phyloP scores from a whole-genome alignment of 768 basidiomycete species.

The Amanita polypyramis region DNA sequence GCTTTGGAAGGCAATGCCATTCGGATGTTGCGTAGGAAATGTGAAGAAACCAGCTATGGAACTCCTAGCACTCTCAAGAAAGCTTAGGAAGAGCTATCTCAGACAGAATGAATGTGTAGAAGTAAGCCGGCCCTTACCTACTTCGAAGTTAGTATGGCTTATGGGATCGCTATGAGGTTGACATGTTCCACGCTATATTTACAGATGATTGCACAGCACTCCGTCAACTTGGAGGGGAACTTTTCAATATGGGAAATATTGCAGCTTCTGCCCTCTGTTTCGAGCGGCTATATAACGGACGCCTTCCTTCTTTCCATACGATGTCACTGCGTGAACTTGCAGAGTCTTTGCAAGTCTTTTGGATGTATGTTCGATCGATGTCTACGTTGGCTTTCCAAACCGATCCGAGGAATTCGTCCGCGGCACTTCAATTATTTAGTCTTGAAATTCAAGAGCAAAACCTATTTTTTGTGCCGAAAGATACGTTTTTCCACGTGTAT shows the following conservation, averaged over 20 bases:
- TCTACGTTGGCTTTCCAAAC: not conserved
- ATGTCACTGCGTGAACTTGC: constrained; percentile 8
- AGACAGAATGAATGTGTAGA: constrained; percentile 8
- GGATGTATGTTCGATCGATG: not conserved
- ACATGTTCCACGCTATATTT: constrained; percentile 12
- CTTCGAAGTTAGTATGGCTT: not conserved
- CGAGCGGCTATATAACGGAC: not conserved
- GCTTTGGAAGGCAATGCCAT: constrained; percentile 36
- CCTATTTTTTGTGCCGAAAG: not conserved
- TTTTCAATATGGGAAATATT: constrained; percentile 13
- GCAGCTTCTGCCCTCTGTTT: constrained; percentile 10
- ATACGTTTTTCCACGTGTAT: not conserved
- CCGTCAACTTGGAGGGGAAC: constrained; percentile 11
- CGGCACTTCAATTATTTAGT: not conserved
- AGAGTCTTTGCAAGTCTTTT: constrained; percentile 12
- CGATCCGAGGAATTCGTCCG: not conserved
- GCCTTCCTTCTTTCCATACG: not conserved
- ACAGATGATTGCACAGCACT: not conserved
- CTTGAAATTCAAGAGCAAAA: not conserved
- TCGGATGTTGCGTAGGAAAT: constrained; percentile 19
- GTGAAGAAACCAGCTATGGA: constrained; percentile 9
- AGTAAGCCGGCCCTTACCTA: constrained; percentile 5
- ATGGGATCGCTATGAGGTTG: constrained; percentile 7
- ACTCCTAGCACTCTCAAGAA: constrained; percentile 18
- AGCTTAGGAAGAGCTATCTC: constrained; percentile 10